Evolutionary conservation across 2,329 filamentous ascomycete species (phyloP), one percentile per base, ranked within the genome.

Genomic region (Dothistroma pini): DNA sequence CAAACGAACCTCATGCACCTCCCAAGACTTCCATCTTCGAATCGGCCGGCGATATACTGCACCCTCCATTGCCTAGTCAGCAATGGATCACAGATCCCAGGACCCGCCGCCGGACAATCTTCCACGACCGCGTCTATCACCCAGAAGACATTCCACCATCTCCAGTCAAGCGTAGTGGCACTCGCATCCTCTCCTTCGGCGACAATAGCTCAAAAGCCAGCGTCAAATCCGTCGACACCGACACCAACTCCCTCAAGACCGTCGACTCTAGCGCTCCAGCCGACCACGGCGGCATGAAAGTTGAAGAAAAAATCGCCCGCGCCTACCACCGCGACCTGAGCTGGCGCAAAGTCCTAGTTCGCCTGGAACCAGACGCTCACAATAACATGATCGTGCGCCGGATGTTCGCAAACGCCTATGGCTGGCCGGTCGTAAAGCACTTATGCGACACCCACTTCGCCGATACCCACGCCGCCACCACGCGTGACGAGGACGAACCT

Each of bases 351-450:
- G 95, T 99, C 1, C 84, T 99, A 4, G 95, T 99, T 14, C 89
- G 95, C 57, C 82, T 99, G 2, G 93, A 99, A 73, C 95, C 95
- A 0, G 95, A 99, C 76, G 95, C 95, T 0, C 95, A 99, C 78
- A 99, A 99, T 77, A 99, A 99, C 75, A 96, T 99, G 67, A 89
- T 97, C 62, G 95, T 99, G 25, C 89, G 95, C 16, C 88, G 95
- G 59, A 96, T 92, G 88, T 99, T 99, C 74, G 89, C 92, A 59
- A 99, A 99, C 71, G 95, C 95, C 0, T 96, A 96, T 70, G 95
- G 95, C 1, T 99, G 95, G 95, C 95, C 95, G 0, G 95, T 99
- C 0, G 81, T 97, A 54, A 93, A 97, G 76, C 95, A 99, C 76
- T 79, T 97, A 21, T 93, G 95, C 56, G 93, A 97, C 70, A 92